Percentiles rank a stretch among this genome's conserved stretches.
These are phyloP conservation scores for Kwoniella sp. DNA, from an alignment of 768 basidiomycete species.

Conservation along the genomic window DNA sequence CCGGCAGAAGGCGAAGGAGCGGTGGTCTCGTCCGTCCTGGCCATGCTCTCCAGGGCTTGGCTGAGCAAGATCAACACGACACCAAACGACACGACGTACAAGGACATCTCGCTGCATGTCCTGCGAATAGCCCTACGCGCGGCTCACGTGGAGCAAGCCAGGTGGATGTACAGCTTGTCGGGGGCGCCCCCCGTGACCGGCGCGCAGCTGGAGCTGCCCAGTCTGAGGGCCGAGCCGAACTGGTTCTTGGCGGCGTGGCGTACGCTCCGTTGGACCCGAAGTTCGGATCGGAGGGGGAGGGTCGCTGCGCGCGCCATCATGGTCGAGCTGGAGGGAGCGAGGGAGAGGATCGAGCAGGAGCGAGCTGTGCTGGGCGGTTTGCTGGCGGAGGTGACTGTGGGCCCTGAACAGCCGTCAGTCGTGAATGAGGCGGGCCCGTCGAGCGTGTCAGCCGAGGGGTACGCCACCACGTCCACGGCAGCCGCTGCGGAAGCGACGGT, in stretches of 20 bases:
- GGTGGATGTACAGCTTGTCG: not conserved
- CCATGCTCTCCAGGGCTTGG: slow-evolving; percentile 12
- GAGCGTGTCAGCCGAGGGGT: too few species aligned
- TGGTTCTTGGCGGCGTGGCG: slow-evolving; percentile 14
- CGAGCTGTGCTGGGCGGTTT: too few species aligned
- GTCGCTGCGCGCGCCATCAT: not conserved
- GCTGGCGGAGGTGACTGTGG: too few species aligned
- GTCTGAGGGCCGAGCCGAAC: slow-evolving; percentile 4
- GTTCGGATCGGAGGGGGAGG: not conserved
- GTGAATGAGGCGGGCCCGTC: too few species aligned
- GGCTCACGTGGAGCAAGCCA: slow-evolving; percentile 7
- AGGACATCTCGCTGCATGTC: slow-evolving; percentile 9
- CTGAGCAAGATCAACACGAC: slow-evolving; percentile 2
- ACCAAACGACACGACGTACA: slow-evolving; percentile 12
- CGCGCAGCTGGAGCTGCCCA: not conserved
- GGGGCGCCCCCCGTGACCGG: not conserved
- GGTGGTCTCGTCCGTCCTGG: slow-evolving; percentile 2
- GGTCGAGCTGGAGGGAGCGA: not conserved
- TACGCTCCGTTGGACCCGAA: slow-evolving; percentile 7
- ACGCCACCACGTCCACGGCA: too few species aligned
- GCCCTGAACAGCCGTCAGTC: too few species aligned
- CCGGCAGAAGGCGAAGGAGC: slow-evolving; percentile 1
- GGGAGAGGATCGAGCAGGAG: slow-evolving; percentile 7
- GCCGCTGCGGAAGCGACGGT: too few species aligned
- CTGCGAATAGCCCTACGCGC: slow-evolving; percentile 9